phyloP scores from a whole-genome alignment of 139 green algal genomes.

The Eudorina sp. region DNA sequence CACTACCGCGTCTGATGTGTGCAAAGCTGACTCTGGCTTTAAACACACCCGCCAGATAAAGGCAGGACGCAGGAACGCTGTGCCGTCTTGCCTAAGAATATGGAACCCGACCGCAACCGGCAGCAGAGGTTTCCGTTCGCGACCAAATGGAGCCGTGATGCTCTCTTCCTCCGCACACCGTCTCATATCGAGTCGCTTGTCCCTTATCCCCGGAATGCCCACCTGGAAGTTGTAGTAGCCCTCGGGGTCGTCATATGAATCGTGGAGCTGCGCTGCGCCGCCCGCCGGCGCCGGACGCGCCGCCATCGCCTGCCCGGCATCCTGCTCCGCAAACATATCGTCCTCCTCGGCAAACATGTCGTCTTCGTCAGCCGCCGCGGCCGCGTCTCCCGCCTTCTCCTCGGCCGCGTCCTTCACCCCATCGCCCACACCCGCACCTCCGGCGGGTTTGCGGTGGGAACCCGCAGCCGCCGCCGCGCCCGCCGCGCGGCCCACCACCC shows the following conservation, averaged over 20 bases:
- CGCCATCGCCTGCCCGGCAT: neutral
- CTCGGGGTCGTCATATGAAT: constrained; percentile 95
- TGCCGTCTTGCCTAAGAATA: too few relatives aligned
- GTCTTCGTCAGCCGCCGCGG: constrained; percentile 53
- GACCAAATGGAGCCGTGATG: too few relatives aligned
- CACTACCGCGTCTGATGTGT: too few relatives aligned
- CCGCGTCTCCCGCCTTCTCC: neutral
- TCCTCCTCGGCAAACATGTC: constrained; percentile 82
- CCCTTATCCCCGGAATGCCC: too few relatives aligned
- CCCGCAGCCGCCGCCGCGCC: neutral
- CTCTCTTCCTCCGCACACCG: too few relatives aligned
- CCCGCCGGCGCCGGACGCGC: constrained; percentile 1
- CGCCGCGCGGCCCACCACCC: neutral
- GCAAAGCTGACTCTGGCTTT: too few relatives aligned
- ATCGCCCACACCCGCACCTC: too few relatives aligned
- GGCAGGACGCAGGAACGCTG: too few relatives aligned
- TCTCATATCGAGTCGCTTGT: too few relatives aligned
- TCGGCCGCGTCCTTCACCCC: neutral
- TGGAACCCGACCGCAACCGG: too few relatives aligned
- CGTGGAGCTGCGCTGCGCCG: constrained; percentile 67
- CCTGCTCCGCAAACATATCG: constrained; percentile 16
- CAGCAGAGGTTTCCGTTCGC: too few relatives aligned
- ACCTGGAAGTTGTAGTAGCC: constrained; percentile 98
- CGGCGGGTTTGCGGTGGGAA: neutral
- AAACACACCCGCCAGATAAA: too few relatives aligned